A percentile compares a stretch with the other conserved stretches of the same genome.
phyloP scores from a whole-genome alignment of 129 eudicot genomes.

The Artemisia argyi region DNA sequence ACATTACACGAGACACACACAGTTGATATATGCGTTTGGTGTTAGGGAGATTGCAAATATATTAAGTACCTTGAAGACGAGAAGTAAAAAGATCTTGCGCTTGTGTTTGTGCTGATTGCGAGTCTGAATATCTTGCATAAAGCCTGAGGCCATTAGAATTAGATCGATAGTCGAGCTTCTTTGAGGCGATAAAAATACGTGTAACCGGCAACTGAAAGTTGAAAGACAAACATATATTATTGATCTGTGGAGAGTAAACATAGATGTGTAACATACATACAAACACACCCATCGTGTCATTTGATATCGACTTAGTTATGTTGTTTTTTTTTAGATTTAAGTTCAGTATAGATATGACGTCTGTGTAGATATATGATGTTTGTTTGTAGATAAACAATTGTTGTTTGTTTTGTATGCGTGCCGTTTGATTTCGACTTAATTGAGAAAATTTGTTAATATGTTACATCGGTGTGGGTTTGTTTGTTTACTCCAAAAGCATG shows the following conservation, averaged over 20 bases:
- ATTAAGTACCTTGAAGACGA: conserved; percentile 73
- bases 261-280: not conserved
- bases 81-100: conserved; percentile 72
- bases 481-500: too few species aligned
- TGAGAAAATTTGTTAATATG: too few species aligned
- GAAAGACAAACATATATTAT: conserved; percentile 7
- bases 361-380: too few species aligned
- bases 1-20: not conserved
- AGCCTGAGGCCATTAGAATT: conserved; percentile 43
- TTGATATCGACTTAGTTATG: too few species aligned
- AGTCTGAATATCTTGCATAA: conserved; percentile 74
- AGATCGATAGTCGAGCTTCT: conserved; percentile 41
- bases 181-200: conserved; percentile 37
- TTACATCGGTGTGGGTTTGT: too few species aligned
- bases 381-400: too few species aligned
- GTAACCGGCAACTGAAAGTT: conserved; percentile 55
- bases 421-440: too few species aligned
- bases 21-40: not conserved
- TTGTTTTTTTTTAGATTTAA: too few species aligned
- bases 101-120: conserved; percentile 47
- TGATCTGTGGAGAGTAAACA: not conserved
- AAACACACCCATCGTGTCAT: not conserved
- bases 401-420: too few species aligned
- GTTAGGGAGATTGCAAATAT: not conserved
- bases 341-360: too few species aligned